Percentiles rank a stretch among this genome's conserved stretches.
Evolutionary conservation across 2,329 filamentous ascomycete species (phyloP).

Genomic region (Stachybotrys chartarum): DNA sequence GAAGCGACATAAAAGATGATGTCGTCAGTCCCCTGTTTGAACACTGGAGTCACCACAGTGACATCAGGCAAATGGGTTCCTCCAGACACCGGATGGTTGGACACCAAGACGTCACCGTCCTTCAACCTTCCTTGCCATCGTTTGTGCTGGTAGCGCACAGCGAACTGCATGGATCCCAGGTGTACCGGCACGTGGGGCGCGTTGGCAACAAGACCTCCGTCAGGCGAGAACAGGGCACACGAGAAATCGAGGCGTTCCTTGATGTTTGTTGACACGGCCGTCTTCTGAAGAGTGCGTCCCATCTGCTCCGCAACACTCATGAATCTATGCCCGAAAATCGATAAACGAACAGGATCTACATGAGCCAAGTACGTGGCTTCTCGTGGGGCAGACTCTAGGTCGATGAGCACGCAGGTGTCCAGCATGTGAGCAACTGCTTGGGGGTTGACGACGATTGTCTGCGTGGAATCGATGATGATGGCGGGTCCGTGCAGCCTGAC

Average conservation of each 20-base stretch:
- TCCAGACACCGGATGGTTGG: conserved; percentile 13
- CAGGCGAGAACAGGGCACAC: conserved; percentile 70
- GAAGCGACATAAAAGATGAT: conserved; percentile 21
- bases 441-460: neutral
- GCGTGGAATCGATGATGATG: neutral
- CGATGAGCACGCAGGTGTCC: conserved; percentile 32
- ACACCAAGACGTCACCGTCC: conserved; percentile 27
- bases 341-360: conserved; percentile 62
- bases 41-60: conserved; percentile 52
- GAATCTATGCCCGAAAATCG: conserved; percentile 73
- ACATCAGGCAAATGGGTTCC: conserved; percentile 27
- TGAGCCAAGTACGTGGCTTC: conserved; percentile 53
- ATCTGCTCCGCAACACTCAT: conserved; percentile 84
- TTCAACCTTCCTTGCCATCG: conserved; percentile 51
- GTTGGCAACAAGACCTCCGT: conserved; percentile 67
- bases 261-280: conserved; percentile 70
- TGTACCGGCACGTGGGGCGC: conserved; percentile 72
- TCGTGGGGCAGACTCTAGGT: conserved; percentile 65
- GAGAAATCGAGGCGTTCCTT: conserved; percentile 78
- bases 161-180: conserved; percentile 73
- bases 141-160: conserved; percentile 60
- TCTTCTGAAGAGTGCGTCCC: conserved; percentile 74
- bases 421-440: neutral
- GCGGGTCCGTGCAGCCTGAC: neutral
- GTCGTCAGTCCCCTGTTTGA: conserved; percentile 22